Conservation (phyloP, 2,329 filamentous ascomycete genomes). For the Tothia fuscella region DNA sequence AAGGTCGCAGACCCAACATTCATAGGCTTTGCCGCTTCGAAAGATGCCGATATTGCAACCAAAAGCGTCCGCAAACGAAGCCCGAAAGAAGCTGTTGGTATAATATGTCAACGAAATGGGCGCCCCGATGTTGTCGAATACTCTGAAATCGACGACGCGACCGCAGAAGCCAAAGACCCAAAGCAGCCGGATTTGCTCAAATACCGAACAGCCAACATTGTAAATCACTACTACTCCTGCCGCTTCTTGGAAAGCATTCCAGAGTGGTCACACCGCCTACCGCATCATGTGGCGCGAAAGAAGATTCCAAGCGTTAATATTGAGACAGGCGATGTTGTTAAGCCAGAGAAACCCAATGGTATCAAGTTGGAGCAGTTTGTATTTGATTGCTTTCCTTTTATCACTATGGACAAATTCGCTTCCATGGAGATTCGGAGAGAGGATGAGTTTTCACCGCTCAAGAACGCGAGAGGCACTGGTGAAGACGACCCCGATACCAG, state of each 20-base stretch:
- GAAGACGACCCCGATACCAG: conserved; percentile 94
- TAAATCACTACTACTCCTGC: conserved; percentile 99
- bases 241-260: conserved; percentile 85
- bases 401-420: conserved; percentile 78
- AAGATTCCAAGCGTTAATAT: conserved; percentile 86
- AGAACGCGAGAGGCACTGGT: conserved; percentile 76
- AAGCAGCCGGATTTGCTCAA: conserved; percentile 74
- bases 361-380: conserved; percentile 99
- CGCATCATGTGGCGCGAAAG: conserved; percentile 94
- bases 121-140: conserved; percentile 97
- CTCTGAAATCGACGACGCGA: conserved; percentile 83
- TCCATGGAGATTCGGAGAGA: conserved; percentile 93
- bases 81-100: conserved; percentile 86
- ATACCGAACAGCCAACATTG: conserved; percentile 96
- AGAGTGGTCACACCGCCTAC: conserved; percentile 70
- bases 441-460: conserved; percentile 95
- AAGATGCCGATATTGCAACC: conserved; percentile 88
- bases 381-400: conserved; percentile 92
- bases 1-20: conserved; percentile 96
- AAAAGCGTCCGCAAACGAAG: conserved; percentile 99
- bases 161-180: conserved; percentile 78
- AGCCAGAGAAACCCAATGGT: conserved; percentile 90
- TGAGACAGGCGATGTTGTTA: conserved; percentile 65
- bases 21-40: conserved; percentile 80
- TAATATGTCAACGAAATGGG: conserved; percentile 91